Evolutionary conservation across 257 asterid species (phyloP).

Genomic region (Rauvolfia tetraphylla): DNA sequence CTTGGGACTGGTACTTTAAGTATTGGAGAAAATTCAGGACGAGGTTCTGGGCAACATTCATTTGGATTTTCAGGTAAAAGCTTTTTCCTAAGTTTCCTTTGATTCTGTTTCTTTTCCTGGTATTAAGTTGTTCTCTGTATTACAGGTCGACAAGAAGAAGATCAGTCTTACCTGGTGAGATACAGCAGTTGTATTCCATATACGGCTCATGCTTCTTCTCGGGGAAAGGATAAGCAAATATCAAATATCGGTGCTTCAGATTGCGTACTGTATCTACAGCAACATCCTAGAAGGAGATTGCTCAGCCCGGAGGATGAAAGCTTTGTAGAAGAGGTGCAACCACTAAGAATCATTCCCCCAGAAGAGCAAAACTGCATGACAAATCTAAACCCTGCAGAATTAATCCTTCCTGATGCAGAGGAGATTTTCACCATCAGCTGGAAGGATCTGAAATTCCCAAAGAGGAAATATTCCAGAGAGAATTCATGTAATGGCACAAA

Average conservation of each 20-base stretch:
- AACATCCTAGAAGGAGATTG: background rate
- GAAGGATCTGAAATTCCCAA: conserved; percentile 36
- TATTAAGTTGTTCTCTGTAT: too few relatives aligned
- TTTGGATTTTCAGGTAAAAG: too few relatives aligned
- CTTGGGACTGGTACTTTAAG: too few relatives aligned
- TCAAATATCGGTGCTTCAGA: conserved; percentile 12
- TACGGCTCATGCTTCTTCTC: conserved; percentile 2
- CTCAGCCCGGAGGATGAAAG: conserved; percentile 8
- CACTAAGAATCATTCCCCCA: background rate
- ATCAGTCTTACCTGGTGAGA: background rate
- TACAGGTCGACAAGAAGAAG: conserved; percentile 14
- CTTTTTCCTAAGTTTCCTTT: too few relatives aligned
- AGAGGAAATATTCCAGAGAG: conserved; percentile 16
- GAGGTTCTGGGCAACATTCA: too few relatives aligned
- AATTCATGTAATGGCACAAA: conserved; percentile 24
- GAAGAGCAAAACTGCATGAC: conserved; percentile 15
- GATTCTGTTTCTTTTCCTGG: too few relatives aligned
- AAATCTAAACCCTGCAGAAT: conserved; percentile 73
- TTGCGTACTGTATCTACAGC: background rate
- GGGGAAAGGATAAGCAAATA: conserved; percentile 18
- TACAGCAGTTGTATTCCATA: conserved; percentile 4
- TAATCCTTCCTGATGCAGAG: conserved; percentile 47
- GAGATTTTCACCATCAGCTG: conserved; percentile 43
- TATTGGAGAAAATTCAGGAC: too few relatives aligned
- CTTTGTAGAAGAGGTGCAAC: background rate